These are phyloP conservation scores for Skeletonema potamos DNA, from an alignment of 108 stramenopile genomes.

Conservation along the genomic window DNA sequence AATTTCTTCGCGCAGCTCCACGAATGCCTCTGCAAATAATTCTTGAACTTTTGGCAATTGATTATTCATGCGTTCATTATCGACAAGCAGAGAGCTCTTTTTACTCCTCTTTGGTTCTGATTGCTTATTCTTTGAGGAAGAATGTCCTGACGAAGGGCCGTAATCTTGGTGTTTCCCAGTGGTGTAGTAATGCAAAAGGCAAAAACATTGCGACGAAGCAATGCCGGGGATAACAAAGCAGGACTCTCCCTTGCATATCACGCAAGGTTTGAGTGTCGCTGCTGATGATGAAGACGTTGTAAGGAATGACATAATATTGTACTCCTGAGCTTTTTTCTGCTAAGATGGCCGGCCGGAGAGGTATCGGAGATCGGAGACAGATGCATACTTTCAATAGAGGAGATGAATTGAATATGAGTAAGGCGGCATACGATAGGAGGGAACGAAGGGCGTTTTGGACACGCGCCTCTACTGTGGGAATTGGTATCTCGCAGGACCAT, in stretches of 20 bases:
- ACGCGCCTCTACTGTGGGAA: too few species aligned
- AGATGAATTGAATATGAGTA: too few species aligned
- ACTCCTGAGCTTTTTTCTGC: too few species aligned
- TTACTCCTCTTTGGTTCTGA: constrained; percentile 16
- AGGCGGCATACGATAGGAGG: too few species aligned
- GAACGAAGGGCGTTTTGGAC: too few species aligned
- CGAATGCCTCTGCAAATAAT: constrained; percentile 71
- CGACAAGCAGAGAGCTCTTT: constrained; percentile 31
- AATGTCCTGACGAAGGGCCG: not conserved
- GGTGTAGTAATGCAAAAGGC: constrained; percentile 75
- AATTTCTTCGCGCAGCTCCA: constrained; percentile 64
- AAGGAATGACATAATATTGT: not conserved
- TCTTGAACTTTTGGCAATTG: constrained; percentile 67
- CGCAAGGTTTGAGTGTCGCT: constrained; percentile 17
- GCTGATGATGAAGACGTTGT: not conserved
- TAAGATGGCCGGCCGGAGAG: too few species aligned
- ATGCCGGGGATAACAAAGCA: constrained; percentile 31
- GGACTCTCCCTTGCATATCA: constrained; percentile 29
- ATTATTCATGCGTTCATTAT: constrained; percentile 36
- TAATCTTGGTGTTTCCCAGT: constrained; percentile 48
- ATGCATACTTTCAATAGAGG: too few species aligned
- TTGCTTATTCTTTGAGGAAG: not conserved
- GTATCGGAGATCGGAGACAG: too few species aligned
- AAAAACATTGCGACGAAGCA: constrained; percentile 28
- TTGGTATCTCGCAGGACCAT: not conserved